These are phyloP conservation scores for Globisporangium mamillatum DNA, from an alignment of 352 stramenopile species.

Conservation along the genomic window DNA sequence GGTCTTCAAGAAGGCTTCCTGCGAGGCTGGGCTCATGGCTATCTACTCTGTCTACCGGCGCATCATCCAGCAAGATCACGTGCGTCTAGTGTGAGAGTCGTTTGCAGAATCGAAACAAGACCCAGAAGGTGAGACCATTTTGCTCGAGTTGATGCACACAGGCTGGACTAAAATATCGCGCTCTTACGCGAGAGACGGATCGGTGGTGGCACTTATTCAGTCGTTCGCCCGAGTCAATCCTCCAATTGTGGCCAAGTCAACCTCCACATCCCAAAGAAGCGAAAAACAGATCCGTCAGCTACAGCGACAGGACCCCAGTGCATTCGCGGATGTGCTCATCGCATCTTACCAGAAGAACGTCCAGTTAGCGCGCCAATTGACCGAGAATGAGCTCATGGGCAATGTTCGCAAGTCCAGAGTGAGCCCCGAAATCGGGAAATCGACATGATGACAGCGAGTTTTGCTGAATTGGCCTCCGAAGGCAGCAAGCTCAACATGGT, in stretches of 20 bases:
- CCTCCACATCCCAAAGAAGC: background rate
- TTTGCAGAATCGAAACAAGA: background rate
- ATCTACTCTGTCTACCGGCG: constrained; percentile 21
- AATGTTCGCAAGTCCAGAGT: background rate
- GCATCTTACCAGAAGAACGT: constrained; percentile 28
- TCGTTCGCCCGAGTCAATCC: constrained; percentile 26
- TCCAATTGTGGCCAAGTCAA: constrained; percentile 7
- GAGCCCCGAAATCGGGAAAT: background rate
- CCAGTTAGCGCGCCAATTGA: constrained; percentile 28
- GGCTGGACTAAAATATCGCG: background rate
- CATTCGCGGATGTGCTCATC: constrained; percentile 31
- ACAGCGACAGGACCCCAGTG: constrained; percentile 26
- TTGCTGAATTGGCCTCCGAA: background rate
- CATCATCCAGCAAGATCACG: constrained; percentile 12
- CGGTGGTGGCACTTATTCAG: background rate
- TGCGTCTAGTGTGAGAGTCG: constrained; percentile 19
- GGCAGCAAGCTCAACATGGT: too few species aligned
- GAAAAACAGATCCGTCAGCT: background rate
- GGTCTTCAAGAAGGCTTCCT: background rate
- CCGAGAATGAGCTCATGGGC: constrained; percentile 29
- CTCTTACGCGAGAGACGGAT: background rate
- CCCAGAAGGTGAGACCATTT: background rate
- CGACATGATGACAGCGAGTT: background rate
- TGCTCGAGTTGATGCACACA: background rate
- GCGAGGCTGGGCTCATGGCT: background rate